Conservation (phyloP, 2,329 filamentous ascomycete genomes). For the Cladosporium oxysporum region DNA sequence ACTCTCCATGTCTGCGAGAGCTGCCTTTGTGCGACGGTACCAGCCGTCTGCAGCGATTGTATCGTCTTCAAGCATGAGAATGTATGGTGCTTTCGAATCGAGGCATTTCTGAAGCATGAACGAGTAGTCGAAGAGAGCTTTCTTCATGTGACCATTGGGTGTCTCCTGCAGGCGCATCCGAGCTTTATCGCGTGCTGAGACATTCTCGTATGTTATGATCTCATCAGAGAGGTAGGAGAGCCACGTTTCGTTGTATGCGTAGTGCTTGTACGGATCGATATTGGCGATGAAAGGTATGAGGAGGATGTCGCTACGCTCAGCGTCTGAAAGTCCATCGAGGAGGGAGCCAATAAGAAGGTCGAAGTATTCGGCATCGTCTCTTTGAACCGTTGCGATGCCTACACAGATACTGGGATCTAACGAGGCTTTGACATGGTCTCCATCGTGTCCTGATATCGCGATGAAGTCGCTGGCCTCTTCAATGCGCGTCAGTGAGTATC, state of each 20-base stretch:
- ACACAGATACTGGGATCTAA: neutral
- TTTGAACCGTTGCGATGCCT: conserved; percentile 10
- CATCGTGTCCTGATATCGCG: neutral
- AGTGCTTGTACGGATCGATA: neutral
- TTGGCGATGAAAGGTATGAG: conserved; percentile 8
- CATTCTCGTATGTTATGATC: conserved; percentile 1
- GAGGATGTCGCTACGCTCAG: neutral
- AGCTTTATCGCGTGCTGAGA: neutral
- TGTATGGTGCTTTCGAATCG: neutral
- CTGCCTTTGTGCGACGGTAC: conserved; percentile 1
- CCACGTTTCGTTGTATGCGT: conserved; percentile 1
- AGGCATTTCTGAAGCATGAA: neutral
- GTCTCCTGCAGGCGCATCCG: conserved; percentile 1
- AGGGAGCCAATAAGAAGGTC: neutral
- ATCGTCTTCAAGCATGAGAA: conserved; percentile 1
- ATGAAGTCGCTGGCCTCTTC: conserved; percentile 2
- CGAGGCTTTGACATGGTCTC: neutral
- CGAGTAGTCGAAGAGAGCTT: conserved; percentile 6
- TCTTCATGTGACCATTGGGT: neutral
- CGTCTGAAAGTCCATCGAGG: neutral
- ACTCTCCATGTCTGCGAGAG: neutral
- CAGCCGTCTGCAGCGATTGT: conserved; percentile 1
- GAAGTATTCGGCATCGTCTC: conserved; percentile 4
- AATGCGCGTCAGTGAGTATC: neutral
- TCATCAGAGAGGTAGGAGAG: neutral